Evolutionary conservation across 371 early-diverging fungal species (phyloP).

Genomic region (Apophysomyces elegans): DNA sequence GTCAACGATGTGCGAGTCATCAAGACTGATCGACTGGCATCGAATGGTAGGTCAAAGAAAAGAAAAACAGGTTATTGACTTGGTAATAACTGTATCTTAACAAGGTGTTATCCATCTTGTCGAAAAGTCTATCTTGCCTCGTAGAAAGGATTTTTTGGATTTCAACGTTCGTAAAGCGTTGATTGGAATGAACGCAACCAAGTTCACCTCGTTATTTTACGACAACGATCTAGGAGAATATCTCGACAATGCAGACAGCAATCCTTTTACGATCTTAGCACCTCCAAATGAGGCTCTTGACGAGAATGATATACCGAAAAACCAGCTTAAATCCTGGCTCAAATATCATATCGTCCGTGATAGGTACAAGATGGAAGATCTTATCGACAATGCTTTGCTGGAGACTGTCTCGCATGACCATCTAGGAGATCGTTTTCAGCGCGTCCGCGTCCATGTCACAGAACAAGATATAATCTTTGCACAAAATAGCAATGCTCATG

Average conservation of each 20-base stretch:
- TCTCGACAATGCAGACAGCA: constrained; percentile 39
- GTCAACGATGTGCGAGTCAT: constrained; percentile 35
- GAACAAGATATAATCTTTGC: constrained; percentile 15
- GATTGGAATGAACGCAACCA: constrained; percentile 53
- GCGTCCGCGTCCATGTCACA: constrained; percentile 37
- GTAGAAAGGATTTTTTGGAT: constrained; percentile 18
- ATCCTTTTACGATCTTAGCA: constrained; percentile 51
- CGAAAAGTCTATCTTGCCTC: constrained; percentile 22
- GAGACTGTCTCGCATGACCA: constrained; percentile 45
- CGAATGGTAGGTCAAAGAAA: constrained; percentile 37
- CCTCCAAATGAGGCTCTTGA: constrained; percentile 49
- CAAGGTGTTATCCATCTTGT: constrained; percentile 27
- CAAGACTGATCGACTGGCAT: constrained; percentile 37
- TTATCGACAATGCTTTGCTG: constrained; percentile 49
- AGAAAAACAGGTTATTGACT: not conserved
- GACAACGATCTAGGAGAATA: constrained; percentile 47
- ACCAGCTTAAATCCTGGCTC: constrained; percentile 34
- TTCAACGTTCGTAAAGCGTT: constrained; percentile 22
- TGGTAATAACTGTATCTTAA: not conserved
- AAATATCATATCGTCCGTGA: constrained; percentile 58
- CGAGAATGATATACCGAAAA: constrained; percentile 18
- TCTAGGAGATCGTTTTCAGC: constrained; percentile 41
- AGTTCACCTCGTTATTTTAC: constrained; percentile 50
- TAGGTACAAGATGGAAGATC: constrained; percentile 25
- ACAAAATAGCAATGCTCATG: not conserved